Base-by-base conservation (phyloP, 208 protist genomes). In the Trypanosoma lewisi region DNA sequence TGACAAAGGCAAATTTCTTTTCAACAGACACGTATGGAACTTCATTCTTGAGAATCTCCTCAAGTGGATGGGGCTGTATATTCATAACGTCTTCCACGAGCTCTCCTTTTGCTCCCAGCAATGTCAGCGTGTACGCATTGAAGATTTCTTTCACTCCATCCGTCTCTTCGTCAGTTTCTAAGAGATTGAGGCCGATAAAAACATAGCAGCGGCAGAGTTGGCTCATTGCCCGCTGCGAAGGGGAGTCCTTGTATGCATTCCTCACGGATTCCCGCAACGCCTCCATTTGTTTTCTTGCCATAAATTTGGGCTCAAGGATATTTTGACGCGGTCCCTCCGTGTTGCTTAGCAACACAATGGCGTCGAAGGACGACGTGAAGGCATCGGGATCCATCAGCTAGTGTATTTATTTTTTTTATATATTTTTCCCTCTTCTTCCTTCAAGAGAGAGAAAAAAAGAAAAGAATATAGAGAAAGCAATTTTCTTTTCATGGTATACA, bases 261-360 rank as follows among this genome's bases (percentile, higher is more conserved):
- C 50, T 48, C 8, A 95, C 41, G 16, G 85, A 82, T 19, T 87
- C 73, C n/a, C 74, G 58, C 37, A 95, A 64, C 45, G 44, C 41
- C 56, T 78, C 52, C 66, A 85, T 79, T 50, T 92, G 79, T 42
- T 57, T 33, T n/a, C 81, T 77, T 2, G 89, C 89, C 58, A 71
- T 72, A 28, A 83, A 87, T 56, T 93, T 91, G 6, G 85, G 85
- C 58, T 86, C 82, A 34, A 86, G 82, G 21, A 95, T 71, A 65
- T 95, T 95, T 8, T 67, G 68, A 30, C 77, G 30, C 0, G 89
- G 89, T 0, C 85, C 89, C 53, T 95, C 89, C 33, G 67, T 85
- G 28, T 55, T 70, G 61, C 75, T 82, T 8, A 92, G 63, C 0
- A 52, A 37, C 3, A 77, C 66, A 62, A 93, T 85, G n/a, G 67